Percentiles rank a stretch among this genome's conserved stretches.
phyloP scores from a whole-genome alignment of 2,329 filamentous ascomycete species.

The Bipolaris victoriae region DNA sequence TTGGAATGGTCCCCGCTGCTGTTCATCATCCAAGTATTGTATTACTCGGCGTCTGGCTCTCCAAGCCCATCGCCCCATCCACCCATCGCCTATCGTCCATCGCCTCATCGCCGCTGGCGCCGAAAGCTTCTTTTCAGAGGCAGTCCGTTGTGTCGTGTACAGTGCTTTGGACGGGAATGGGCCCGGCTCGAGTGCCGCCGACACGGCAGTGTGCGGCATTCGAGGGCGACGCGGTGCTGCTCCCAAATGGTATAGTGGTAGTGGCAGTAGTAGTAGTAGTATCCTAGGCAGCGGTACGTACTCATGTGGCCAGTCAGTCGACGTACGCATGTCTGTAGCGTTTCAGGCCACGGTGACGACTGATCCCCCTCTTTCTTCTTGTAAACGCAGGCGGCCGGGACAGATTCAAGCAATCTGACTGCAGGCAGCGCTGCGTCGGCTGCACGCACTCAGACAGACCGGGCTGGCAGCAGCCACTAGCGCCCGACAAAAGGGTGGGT shows the following conservation, averaged over 20 bases:
- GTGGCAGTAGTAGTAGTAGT: no score
- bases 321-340: not conserved
- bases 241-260: no score
- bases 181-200: not conserved
- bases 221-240: no score
- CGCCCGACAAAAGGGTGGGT: slow-evolving; percentile 6
- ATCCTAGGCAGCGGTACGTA: no score
- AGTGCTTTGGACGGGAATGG: no score
- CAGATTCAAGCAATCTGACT: not conserved
- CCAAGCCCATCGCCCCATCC: no score
- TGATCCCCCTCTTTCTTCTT: not conserved
- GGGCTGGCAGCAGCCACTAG: slow-evolving; percentile 10
- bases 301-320: no score
- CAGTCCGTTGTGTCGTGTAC: not conserved
- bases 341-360: not conserved
- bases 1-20: not conserved
- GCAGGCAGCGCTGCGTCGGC: not conserved
- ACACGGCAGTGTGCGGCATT: not conserved
- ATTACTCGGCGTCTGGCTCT: no score
- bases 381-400: not conserved
- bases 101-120: not conserved
- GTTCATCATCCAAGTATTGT: no score
- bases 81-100: no score
- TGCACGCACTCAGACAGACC: slow-evolving; percentile 3
- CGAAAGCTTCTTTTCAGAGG: slow-evolving; percentile 3